Base-by-base conservation (phyloP, 176 grass and related monocot genomes). In the Oryza glumipatula region DNA sequence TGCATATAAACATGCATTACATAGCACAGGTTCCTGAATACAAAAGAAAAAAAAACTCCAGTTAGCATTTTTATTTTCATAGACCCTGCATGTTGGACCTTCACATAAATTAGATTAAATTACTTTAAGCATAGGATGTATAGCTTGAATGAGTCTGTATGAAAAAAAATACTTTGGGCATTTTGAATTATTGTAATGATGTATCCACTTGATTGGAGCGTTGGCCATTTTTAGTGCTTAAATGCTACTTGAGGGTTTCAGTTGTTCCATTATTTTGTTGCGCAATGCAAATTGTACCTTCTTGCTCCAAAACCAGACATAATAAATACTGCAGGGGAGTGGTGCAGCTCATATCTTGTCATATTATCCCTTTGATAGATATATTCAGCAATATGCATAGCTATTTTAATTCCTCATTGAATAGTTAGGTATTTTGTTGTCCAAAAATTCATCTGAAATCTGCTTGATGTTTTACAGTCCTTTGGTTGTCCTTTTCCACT, bases 211-310 rank as follows among this genome's bases (percentile, higher is more conserved):
- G 30, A 9, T 28, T 72, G 11, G 45, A 2, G 16, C 0, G 56
- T n/a, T 60, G 19, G 56, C 56, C 14, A 2, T 67, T 13, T 30
- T 36, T 32, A 38, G n/a, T 83, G 24, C 43, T 82, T 51, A 33
- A n/a, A 17, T 86, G 47, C 32, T 26, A 56, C 60, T 28, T 15
- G 8, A 79, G 11, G 9, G 54, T 74, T 67, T 70, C 49, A 11
- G 48, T 47, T 19, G 68, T 78, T 76, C 23, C 9, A 73, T 17
- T 23, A 21, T 74, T 81, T 21, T 48, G 12, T 22, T 68, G 65
- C 44, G 7, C 12, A 45, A 66, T 70, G 52, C 54, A 85, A 80
- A 70, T 75, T 14, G 21, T 73, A 73, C 56, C 7, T 56, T 81
- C 22, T 89, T 11, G 8, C 14, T 77, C 10, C 1, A 17, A 9